These are phyloP conservation scores for Pelargonium australe DNA, from an alignment of 441 rosid species.

Conservation along the genomic window DNA sequence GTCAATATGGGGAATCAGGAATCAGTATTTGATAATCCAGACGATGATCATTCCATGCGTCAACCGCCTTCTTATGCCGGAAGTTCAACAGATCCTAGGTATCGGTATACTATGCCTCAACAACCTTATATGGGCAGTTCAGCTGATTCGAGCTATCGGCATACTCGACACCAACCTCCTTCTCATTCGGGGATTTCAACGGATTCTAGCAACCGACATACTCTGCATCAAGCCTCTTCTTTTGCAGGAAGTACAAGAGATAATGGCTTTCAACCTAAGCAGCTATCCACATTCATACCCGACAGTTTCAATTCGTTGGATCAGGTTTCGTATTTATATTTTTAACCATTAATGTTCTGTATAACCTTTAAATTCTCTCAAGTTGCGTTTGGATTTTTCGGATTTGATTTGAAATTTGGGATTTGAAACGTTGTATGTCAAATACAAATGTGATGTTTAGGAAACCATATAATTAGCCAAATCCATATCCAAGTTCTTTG, in stretches of 20 bases:
- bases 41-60: conserved; percentile 18
- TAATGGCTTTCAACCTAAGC: conserved; percentile 20
- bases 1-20: conserved; percentile 25
- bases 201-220: not conserved
- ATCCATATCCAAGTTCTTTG: no score
- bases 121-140: not conserved
- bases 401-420: not conserved
- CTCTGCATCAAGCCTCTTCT: not conserved
- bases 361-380: not conserved
- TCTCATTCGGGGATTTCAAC: not conserved
- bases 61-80: conserved; percentile 24
- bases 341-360: not conserved
- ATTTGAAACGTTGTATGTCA: not conserved
- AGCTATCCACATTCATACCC: conserved; percentile 41
- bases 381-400: not conserved
- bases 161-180: not conserved
- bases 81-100: not conserved
- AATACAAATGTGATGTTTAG: no score
- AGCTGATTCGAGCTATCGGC: not conserved
- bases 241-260: conserved; percentile 29
- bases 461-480: no score
- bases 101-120: not conserved
- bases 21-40: conserved; percentile 22
- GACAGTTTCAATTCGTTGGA: conserved; percentile 72
- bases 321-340: conserved; percentile 41